Evolutionary conservation across 371 early-diverging fungal species (phyloP).

Genomic region (Fennellomyces sp.): DNA sequence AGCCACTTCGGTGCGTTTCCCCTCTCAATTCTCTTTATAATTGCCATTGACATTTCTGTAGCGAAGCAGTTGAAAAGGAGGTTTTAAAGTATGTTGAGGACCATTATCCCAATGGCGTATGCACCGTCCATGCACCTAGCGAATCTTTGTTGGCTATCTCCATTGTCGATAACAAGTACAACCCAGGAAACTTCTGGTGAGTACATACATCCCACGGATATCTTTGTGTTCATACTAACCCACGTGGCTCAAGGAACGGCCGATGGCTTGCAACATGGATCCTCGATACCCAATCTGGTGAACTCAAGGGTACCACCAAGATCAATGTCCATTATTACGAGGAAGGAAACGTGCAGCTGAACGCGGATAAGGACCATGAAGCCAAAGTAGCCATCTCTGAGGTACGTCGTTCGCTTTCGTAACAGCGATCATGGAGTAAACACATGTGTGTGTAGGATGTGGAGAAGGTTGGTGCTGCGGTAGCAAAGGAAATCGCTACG

Average conservation of each 20-base stretch:
- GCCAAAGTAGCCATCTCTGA: conserved; percentile 25
- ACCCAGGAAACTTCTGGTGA: conserved; percentile 90
- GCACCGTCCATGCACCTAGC: conserved; percentile 63
- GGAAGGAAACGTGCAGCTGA: conserved; percentile 97
- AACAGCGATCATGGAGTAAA: not conserved
- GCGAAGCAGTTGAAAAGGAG: conserved; percentile 67
- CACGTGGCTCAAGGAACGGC: conserved; percentile 88
- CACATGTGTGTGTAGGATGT: conserved; percentile 42
- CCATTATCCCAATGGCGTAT: conserved; percentile 80
- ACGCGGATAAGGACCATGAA: conserved; percentile 69
- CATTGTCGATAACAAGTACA: conserved; percentile 90
- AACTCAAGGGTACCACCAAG: conserved; percentile 72
- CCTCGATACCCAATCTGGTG: conserved; percentile 55
- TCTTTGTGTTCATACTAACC: not conserved
- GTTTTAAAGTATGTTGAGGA: conserved; percentile 66
- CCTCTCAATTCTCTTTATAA: not conserved
- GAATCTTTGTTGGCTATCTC: conserved; percentile 61
- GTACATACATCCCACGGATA: not conserved
- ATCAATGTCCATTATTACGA: conserved; percentile 96
- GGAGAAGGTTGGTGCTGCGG: conserved; percentile 49
- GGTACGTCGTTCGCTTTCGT: conserved; percentile 17
- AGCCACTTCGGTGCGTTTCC: conserved; percentile 50
- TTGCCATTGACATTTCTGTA: conserved; percentile 1
- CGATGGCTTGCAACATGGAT: conserved; percentile 89
- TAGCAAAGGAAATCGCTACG: conserved; percentile 68